Conservation (phyloP, 495 filamentous ascomycete genomes). For the Acidiella bohemica region DNA sequence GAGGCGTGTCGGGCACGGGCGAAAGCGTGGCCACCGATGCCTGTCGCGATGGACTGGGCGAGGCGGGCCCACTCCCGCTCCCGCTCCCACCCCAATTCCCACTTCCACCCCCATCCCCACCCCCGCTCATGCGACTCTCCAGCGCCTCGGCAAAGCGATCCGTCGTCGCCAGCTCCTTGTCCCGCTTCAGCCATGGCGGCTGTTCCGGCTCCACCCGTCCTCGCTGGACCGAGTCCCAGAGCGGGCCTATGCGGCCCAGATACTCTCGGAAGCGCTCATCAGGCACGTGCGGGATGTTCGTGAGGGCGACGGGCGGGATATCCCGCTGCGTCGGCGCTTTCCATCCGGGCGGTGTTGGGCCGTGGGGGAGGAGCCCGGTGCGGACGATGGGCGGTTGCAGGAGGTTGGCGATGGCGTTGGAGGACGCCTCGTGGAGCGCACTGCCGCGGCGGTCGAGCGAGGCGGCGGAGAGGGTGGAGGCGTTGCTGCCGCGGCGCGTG, state of each 20-base stretch:
- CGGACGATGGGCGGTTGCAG: slow-evolving; percentile 82
- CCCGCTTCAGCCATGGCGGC: slow-evolving; percentile 26
- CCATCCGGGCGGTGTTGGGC: slow-evolving; percentile 51
- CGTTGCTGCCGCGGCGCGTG: slow-evolving; percentile 62
- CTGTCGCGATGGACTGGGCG: slow-evolving; percentile 13
- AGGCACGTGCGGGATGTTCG: slow-evolving; percentile 77
- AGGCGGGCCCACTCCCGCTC: slow-evolving; percentile 9
- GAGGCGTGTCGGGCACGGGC: slow-evolving; percentile 24
- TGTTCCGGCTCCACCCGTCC: slow-evolving; percentile 54
- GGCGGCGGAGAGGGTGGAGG: slow-evolving; percentile 57
- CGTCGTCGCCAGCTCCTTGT: slow-evolving; percentile 33
- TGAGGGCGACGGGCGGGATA: slow-evolving; percentile 86
- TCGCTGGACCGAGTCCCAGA: slow-evolving; percentile 72
- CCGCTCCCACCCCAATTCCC: too few species aligned
- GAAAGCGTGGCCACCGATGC: slow-evolving; percentile 34
- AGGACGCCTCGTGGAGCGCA: slow-evolving; percentile 46
- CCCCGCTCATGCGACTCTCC: slow-evolving; percentile 26
- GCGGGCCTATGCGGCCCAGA: slow-evolving; percentile 60
- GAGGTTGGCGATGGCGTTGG: slow-evolving; percentile 75
- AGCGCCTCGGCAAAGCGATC: slow-evolving; percentile 39
- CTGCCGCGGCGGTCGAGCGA: slow-evolving; percentile 55
- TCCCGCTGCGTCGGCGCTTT: slow-evolving; percentile 79
- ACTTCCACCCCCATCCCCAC: too few species aligned
- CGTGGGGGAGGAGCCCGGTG: slow-evolving; percentile 66
- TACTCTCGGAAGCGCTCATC: slow-evolving; percentile 68